Base-by-base conservation (phyloP, 1,284 basidiomycete genomes). In the Microbotryomycetes sp. region DNA sequence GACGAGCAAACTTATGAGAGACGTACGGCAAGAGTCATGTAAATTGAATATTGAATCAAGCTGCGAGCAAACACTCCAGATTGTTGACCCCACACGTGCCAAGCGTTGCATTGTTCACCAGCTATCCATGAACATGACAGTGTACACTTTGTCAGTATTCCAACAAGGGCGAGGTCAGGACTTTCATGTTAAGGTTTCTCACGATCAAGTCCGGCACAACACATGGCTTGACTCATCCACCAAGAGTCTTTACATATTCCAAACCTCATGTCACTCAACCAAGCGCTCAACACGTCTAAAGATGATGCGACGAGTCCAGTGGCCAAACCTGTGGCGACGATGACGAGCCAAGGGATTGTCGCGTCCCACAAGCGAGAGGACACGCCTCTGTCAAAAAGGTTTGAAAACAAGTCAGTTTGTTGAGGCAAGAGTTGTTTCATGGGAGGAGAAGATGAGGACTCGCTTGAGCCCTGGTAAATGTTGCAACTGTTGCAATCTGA, bases 1-100 rank as follows among this genome's bases (percentile, higher is more conserved):
- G 47, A 6, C 42, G 29, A 23, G 14, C 28, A 3, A 12, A 25
- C 55, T 30, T 16, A 29, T 14, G 6, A 25, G 28, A 45, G n/a
- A 77, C 84, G 72, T 75, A 93, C 88, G 36, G 92, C 92, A 65
- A 92, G 80, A 56, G 80, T 58, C 49, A 87, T 82, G 78, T 92
- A 97, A 12, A 84, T 80, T 26, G 83, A 71, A 73, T 92, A 94
- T 72, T 88, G 70, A 2, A 65, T 56, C 6, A 71, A 23, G 0
- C 69, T 60, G n/a, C 66, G 59, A 14, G 55, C 14, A 6, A 71
- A 36, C n/a, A 64, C 32, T n/a, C 36, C 45, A 49, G 42, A 3
- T 31, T 45, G 22, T 63, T 58, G 25, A 30, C 60, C 65, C 71
- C 71, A 88, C 14, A 82, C 82, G 63, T 80, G 74, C 86, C 87